Base-by-base conservation (phyloP, 495 filamentous ascomycete genomes). In the Coniosporium apollinis region DNA sequence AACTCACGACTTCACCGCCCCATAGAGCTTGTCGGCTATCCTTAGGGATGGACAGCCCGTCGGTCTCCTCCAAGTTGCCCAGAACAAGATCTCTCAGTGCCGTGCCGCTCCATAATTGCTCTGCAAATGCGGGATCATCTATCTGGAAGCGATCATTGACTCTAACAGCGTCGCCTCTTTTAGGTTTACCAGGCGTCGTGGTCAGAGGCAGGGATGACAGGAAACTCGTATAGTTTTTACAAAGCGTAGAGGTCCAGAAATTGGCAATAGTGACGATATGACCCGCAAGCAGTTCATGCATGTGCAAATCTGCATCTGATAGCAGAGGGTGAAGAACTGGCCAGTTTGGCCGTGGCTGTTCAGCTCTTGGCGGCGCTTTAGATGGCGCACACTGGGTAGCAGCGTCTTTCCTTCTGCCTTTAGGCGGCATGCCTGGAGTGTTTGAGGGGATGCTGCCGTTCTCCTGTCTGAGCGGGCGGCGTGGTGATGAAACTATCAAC, bases 111-210 rank as follows among this genome's bases (percentile, higher is more conserved):
- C 42, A 96, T 18, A 94, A 49, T 37, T 64, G 61, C 48, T 79
- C 66, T 3, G 86, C 79, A 49, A 94, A 93, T 6, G 34, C 50
- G 19, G 64, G 52, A 58, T 96, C 87, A 22, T 82, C 62, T 26
- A 89, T 63, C 59, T 94, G 82, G 52, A 80, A 89, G 19, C 87
- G 74, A 50, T 94, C 87, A 52, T 96, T 96, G 28, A 94, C 80
- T 14, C 87, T 66, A 19, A 86, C 56, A 0, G 87, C 87, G 28
- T 91, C 74, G 29, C 82, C 86, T 43, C 72, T 74, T 59, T 85
- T 91, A 5, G 86, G 85, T 32, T 75, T 75, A 0, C 75, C 79
- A 0, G 83, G 83, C 0, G 86, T 94, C 0, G 85, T 93, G 11
- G 64, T 66, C 22, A 94, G 59, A 0, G 82, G 75, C 14, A 94